Evolutionary conservation across 345 rosid species (phyloP).

Genomic region (Linum usitatissimum): DNA sequence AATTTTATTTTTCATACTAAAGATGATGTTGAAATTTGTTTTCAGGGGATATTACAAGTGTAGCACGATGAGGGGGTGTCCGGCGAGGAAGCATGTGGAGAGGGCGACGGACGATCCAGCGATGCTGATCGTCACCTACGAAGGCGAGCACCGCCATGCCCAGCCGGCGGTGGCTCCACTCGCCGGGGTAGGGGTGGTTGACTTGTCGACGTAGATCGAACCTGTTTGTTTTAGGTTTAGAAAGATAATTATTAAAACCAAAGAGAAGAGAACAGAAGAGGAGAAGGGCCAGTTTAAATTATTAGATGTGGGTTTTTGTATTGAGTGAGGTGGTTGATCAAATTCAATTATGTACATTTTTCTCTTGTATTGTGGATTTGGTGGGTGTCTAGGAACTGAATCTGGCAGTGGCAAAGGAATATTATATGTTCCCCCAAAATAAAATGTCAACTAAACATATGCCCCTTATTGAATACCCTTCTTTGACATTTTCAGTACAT

Average conservation of each 20-base stretch:
- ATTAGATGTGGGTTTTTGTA: too few species aligned
- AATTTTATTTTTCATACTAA: too few species aligned
- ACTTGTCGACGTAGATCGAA: not conserved
- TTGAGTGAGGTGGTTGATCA: not conserved
- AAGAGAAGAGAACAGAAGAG: not conserved
- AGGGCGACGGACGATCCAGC: conserved; percentile 27
- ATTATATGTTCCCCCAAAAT: not conserved
- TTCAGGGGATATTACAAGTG: conserved; percentile 31
- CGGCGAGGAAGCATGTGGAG: conserved; percentile 34
- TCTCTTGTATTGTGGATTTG: not conserved
- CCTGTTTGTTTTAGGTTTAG: not conserved
- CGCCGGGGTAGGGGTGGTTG: not conserved
- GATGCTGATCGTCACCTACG: conserved; percentile 29
- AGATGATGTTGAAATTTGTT: too few species aligned
- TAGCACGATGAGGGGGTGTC: conserved; percentile 29
- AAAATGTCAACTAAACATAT: too few species aligned
- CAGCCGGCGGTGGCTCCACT: not conserved
- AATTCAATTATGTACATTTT: not conserved
- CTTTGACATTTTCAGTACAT: too few species aligned
- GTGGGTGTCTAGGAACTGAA: not conserved
- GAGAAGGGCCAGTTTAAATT: not conserved
- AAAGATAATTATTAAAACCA: not conserved
- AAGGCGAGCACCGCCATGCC: conserved; percentile 29
- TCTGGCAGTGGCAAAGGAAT: not conserved
- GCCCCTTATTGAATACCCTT: too few species aligned